A percentile compares a stretch with the other conserved stretches of the same genome.
phyloP scores from a whole-genome alignment of 176 grass and related monocot species.

The Avena insularis region DNA sequence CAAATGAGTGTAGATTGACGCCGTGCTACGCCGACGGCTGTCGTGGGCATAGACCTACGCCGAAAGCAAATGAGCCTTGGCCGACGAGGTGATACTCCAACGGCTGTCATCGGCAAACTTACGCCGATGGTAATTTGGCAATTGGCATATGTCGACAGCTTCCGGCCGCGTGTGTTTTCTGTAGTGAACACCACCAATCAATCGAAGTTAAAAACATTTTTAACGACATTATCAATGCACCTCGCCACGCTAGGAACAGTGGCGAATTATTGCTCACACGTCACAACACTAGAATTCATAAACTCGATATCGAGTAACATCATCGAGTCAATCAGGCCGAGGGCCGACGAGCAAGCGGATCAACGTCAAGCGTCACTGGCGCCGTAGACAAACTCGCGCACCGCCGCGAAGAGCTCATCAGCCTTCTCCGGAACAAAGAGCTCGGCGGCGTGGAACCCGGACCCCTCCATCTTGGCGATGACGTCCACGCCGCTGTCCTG shows the following conservation, averaged over 20 bases:
- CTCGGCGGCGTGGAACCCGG: slow-evolving; percentile 71
- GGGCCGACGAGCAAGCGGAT: not conserved
- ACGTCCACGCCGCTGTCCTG: slow-evolving; percentile 58
- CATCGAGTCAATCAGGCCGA: not conserved
- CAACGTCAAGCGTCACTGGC: slow-evolving; percentile 32
- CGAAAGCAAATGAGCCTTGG: too few species aligned
- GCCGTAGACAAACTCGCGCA: slow-evolving; percentile 61
- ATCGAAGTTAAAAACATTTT: not conserved
- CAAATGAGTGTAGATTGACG: too few species aligned
- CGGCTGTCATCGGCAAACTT: too few species aligned
- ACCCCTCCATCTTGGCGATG: slow-evolving; percentile 39
- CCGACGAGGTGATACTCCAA: too few species aligned
- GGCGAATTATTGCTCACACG: not conserved
- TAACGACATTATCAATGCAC: not conserved
- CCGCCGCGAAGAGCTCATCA: slow-evolving; percentile 48
- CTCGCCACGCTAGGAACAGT: not conserved
- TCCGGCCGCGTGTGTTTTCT: too few species aligned
- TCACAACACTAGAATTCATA: not conserved
- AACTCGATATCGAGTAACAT: not conserved
- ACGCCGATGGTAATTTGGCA: too few species aligned
- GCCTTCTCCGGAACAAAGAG: slow-evolving; percentile 62
- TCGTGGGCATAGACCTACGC: too few species aligned
- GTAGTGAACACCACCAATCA: too few species aligned
- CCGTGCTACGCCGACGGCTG: too few species aligned
- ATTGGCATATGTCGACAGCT: too few species aligned